Conservation (phyloP, 176 grass and related monocot species). For the Bonia amplexicaulis region DNA sequence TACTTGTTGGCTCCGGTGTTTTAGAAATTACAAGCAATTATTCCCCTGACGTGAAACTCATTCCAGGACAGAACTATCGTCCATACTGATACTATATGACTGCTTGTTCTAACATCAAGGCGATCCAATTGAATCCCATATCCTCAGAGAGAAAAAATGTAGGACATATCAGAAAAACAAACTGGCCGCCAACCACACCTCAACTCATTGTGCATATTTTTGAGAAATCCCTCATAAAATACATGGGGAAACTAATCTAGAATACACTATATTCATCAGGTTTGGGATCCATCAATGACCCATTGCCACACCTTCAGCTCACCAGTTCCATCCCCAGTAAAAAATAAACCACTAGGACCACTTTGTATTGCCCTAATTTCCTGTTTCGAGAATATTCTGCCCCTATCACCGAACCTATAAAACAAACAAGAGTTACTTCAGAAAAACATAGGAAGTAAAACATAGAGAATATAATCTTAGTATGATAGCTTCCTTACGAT, state of each 20-base stretch:
- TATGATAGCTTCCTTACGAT: constrained; percentile 60
- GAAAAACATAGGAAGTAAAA: constrained; percentile 2
- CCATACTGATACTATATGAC: neutral
- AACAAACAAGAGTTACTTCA: constrained; percentile 13
- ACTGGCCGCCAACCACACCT: constrained; percentile 24
- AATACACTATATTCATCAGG: constrained; percentile 42
- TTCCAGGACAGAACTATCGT: constrained; percentile 24
- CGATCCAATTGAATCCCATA: constrained; percentile 7
- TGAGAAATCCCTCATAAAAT: constrained; percentile 41
- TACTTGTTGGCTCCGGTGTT: constrained; percentile 31
- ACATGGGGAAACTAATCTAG: constrained; percentile 44
- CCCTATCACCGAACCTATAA: constrained; percentile 84
- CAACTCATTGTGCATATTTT: constrained; percentile 38
- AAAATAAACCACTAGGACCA: constrained; percentile 91
- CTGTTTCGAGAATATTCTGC: constrained; percentile 72
- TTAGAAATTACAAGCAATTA: constrained; percentile 44
- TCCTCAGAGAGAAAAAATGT: constrained; percentile 29
- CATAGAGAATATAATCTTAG: constrained; percentile 18
- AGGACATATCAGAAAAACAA: constrained; percentile 25
- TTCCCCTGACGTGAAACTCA: constrained; percentile 25
- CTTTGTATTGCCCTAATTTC: constrained; percentile 75
- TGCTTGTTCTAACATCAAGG: constrained; percentile 20
- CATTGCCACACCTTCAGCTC: constrained; percentile 96
- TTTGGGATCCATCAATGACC: constrained; percentile 39
- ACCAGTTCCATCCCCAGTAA: constrained; percentile 88